A percentile compares a stretch with the other conserved stretches of the same genome.
Conservation (phyloP, 768 basidiomycete species). For the Termitomyces sp. region DNA sequence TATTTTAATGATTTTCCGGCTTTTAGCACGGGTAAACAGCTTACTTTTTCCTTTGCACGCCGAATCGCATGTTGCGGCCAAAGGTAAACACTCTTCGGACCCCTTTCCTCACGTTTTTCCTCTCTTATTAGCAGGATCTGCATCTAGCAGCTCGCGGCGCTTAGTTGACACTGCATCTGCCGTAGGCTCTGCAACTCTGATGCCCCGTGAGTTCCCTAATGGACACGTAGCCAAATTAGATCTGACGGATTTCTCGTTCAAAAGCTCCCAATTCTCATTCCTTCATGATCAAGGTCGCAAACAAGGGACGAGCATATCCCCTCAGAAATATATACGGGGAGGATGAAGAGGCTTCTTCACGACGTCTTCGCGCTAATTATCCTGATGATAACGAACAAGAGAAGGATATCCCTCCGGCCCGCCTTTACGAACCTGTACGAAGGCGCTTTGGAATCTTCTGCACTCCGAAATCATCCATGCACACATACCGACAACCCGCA, state of each 20-base stretch:
- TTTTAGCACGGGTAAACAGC: conserved; percentile 24
- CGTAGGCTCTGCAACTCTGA: conserved; percentile 18
- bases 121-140: background rate
- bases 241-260: conserved; percentile 7
- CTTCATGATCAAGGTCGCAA: background rate
- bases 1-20: background rate
- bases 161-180: conserved; percentile 8
- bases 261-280: conserved; percentile 33
- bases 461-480: conserved; percentile 30
- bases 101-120: background rate
- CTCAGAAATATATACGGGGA: conserved; percentile 12
- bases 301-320: background rate
- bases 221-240: background rate
- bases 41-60: conserved; percentile 30
- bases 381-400: conserved; percentile 26
- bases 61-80: conserved; percentile 19
- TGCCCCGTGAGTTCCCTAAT: conserved; percentile 30
- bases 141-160: conserved; percentile 5
- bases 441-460: conserved; percentile 35
- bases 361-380: conserved; percentile 14
- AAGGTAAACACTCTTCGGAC: conserved; percentile 8
- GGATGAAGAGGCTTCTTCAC: conserved; percentile 12
- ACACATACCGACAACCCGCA: conserved; percentile 10
- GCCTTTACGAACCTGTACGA: conserved; percentile 20
- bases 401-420: conserved; percentile 17